phyloP scores from a whole-genome alignment of 371 early-diverging fungal genomes.

The Mortierella sp. region DNA sequence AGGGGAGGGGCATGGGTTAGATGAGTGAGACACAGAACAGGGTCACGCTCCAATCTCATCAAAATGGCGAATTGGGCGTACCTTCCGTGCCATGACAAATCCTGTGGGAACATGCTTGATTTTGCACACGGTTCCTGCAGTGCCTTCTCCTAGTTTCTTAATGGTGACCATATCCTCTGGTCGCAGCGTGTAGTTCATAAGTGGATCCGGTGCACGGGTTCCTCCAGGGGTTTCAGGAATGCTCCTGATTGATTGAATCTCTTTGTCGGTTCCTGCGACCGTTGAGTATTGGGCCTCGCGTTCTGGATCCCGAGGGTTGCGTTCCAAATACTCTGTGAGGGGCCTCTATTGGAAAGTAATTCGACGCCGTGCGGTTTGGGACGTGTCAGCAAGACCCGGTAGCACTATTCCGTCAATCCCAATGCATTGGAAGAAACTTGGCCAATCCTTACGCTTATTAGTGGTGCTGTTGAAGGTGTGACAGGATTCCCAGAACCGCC shows the following conservation, averaged over 20 bases:
- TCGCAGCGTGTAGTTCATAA: slow-evolving; percentile 47
- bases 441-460: slow-evolving; percentile 26
- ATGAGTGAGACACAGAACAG: background rate
- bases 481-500: slow-evolving; percentile 20
- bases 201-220: slow-evolving; percentile 47
- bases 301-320: slow-evolving; percentile 42
- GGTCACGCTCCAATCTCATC: background rate
- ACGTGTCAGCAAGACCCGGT: too few relatives aligned
- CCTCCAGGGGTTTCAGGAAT: slow-evolving; percentile 53
- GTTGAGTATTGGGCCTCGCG: slow-evolving; percentile 37
- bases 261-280: slow-evolving; percentile 18
- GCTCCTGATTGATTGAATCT: slow-evolving; percentile 36
- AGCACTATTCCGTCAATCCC: too few relatives aligned
- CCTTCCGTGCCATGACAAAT: slow-evolving; percentile 96
- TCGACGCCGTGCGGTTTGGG: too few relatives aligned
- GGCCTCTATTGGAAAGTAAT: slow-evolving; percentile 22
- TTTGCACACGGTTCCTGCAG: slow-evolving; percentile 93
- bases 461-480: slow-evolving; percentile 26
- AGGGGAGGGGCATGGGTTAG: background rate
- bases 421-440: background rate
- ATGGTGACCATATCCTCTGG: slow-evolving; percentile 49
- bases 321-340: slow-evolving; percentile 37
- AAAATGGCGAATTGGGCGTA: slow-evolving; percentile 28
- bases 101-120: slow-evolving; percentile 81
- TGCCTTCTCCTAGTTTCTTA: slow-evolving; percentile 86